These are phyloP conservation scores for Xanthoconium purpureum DNA, from an alignment of 768 basidiomycete genomes.

Conservation along the genomic window DNA sequence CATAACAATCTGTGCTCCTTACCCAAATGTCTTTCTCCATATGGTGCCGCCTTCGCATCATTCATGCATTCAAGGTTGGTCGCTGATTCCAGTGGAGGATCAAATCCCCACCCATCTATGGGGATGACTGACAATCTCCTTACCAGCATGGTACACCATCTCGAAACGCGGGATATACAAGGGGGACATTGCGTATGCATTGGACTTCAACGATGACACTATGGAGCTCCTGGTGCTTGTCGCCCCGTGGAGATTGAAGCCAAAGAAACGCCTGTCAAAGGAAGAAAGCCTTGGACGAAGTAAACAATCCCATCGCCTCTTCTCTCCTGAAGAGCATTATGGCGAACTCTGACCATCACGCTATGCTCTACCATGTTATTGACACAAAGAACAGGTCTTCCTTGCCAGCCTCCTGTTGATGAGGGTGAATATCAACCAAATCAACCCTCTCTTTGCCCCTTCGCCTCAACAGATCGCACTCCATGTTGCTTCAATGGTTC, in stretches of 20 bases:
- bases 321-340: not conserved
- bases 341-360: not conserved
- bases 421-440: not conserved
- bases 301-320: not conserved
- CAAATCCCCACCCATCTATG: fast-evolving
- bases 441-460: not conserved
- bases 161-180: not conserved
- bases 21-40: not conserved
- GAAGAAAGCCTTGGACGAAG: not conserved
- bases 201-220: not conserved
- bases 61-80: not conserved
- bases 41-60: not conserved
- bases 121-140: fast-evolving
- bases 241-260: not conserved
- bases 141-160: not conserved
- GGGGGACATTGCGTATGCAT: not conserved
- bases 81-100: not conserved
- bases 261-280: not conserved
- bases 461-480: not conserved
- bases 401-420: not conserved
- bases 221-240: not conserved
- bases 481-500: not conserved
- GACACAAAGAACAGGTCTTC: not conserved
- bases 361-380: not conserved
- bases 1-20: not conserved